Percentiles rank a stretch among this genome's conserved stretches.
Evolutionary conservation across 805 yeast genomes (phyloP).

Genomic region (Candida awuae): DNA sequence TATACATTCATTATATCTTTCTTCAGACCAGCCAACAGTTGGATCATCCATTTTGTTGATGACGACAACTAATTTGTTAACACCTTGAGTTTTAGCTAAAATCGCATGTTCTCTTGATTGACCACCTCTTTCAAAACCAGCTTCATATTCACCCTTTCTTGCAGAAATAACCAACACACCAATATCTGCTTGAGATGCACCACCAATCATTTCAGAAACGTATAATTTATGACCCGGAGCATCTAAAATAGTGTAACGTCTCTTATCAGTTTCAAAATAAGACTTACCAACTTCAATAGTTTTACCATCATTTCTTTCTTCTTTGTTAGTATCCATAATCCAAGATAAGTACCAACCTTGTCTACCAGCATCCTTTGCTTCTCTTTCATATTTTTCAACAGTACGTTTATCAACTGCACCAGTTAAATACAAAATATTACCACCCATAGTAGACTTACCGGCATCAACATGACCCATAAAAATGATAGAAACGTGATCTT

Average conservation of each 20-base stretch:
- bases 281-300: slow-evolving; percentile 99
- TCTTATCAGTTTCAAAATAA: slow-evolving; percentile 92
- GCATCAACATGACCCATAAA: slow-evolving; percentile 99
- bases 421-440: slow-evolving; percentile 84
- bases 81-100: slow-evolving; percentile 97
- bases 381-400: slow-evolving; percentile 95
- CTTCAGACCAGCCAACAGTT: slow-evolving; percentile 92
- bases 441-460: slow-evolving; percentile 99
- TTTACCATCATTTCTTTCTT: slow-evolving; percentile 98
- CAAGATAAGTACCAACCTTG: slow-evolving; percentile 99
- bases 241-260: slow-evolving; percentile 95
- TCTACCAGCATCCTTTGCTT: slow-evolving; percentile 98
- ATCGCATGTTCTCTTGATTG: slow-evolving; percentile 98
- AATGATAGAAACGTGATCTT: slow-evolving; percentile 92
- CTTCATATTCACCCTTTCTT: slow-evolving; percentile 98
- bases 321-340: slow-evolving; percentile 99
- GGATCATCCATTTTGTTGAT: slow-evolving; percentile 99
- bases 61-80: slow-evolving; percentile 84
- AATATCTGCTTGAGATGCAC: slow-evolving; percentile 99
- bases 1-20: slow-evolving; percentile 93
- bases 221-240: slow-evolving; percentile 99
- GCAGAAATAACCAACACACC: slow-evolving; percentile 97
- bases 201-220: slow-evolving; percentile 98
- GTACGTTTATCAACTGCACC: slow-evolving; percentile 99
- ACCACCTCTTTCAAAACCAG: slow-evolving; percentile 98